Base-by-base conservation (phyloP, 148 eudicot species). In the Fagopyrum tataricum region DNA sequence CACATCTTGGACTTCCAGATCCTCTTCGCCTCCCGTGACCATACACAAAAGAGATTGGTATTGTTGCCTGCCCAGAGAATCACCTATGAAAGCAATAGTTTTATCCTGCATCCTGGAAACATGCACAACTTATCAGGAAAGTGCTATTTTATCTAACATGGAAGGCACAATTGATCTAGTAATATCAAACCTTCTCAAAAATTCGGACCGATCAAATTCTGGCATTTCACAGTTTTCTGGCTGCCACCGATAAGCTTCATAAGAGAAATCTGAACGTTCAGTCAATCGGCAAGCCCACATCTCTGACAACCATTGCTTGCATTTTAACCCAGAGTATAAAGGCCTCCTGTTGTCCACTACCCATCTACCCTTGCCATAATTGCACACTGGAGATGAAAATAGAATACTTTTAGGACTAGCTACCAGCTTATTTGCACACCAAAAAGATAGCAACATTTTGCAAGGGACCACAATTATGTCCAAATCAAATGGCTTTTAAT, bases 241-340 rank as follows among this genome's bases (percentile, higher is more conserved):
- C 75, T 87, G 89, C 91, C 91, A 87, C 44, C 74, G 81, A 52
- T 83, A 85, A 70, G 84, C 26, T 82, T 87, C 91, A 52, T 82
- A 87, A 70, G 85, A 80, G 73, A 87, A 87, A 79, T 87, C 91
- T 37, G 85, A 77, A n/a, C 91, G 84, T 55, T 81, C 83, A 0
- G 87, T 83, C 76, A 87, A 78, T 67, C 91, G 80, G 79, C 91
- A 87, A 44, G 91, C 85, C 91, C 91, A 87, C 85, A 84, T 80
- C 70, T 83, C 87, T 17, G 91, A 87, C 43, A 87, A 72, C 91
- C 91, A 87, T 74, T 78, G 85, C 82, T 87, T 87, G 58, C 91
- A 87, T 44, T 83, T 78, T 55, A 73, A 82, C 37, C 91, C 91
- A 58, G 89, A 87, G 80, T 87, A 87, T 64, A 87, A 71, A 17